These are phyloP conservation scores for Paspalum vaginatum DNA, from an alignment of 176 grass and related monocot species.

Conservation along the genomic window DNA sequence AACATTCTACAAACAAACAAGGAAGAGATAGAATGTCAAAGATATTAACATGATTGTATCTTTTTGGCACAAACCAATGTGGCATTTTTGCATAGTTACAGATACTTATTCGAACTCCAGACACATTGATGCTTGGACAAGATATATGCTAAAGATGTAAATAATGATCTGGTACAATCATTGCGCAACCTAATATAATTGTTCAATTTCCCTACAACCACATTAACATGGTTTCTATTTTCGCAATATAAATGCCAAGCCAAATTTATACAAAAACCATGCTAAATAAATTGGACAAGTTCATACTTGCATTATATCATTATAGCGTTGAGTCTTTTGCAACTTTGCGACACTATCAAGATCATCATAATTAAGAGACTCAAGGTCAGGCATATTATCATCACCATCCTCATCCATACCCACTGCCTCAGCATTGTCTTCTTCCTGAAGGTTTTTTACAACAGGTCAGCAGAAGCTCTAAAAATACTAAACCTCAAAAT, in stretches of 20 bases:
- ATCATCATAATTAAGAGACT: constrained; percentile 86
- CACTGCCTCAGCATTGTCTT: constrained; percentile 58
- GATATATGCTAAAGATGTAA: constrained; percentile 14
- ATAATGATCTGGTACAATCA: not conserved
- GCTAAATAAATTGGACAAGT: not conserved
- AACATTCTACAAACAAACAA: constrained; percentile 63
- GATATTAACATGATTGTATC: not conserved
- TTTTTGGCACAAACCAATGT: not conserved
- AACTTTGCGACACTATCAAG: constrained; percentile 88
- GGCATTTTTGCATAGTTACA: constrained; percentile 15
- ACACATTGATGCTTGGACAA: not conserved
- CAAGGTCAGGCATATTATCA: constrained; percentile 73
- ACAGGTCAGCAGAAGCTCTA: constrained; percentile 2
- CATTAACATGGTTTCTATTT: not conserved
- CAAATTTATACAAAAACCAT: constrained; percentile 11
- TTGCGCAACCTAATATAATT: constrained; percentile 3
- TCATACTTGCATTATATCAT: constrained; percentile 75
- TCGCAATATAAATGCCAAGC: not conserved
- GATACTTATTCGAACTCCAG: not conserved
- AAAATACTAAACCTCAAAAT: not conserved
- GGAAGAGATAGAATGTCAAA: not conserved
- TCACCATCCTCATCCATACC: constrained; percentile 64
- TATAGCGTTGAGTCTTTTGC: constrained; percentile 75
- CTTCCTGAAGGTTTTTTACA: constrained; percentile 53
- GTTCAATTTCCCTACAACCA: not conserved